phyloP scores from a whole-genome alignment of 768 basidiomycete genomes.

The Lentinula detonsa region DNA sequence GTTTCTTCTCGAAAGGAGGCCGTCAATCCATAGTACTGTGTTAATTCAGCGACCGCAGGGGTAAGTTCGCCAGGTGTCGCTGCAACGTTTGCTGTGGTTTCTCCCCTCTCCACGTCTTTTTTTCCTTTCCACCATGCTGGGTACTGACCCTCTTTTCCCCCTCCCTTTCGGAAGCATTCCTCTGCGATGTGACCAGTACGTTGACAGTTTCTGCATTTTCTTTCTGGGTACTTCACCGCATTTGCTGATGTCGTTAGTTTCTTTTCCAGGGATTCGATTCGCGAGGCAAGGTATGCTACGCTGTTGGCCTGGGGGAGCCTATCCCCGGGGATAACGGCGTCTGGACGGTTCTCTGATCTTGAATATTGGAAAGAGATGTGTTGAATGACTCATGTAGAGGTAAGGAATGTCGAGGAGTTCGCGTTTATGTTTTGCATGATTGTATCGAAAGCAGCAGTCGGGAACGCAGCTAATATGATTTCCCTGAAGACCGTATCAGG shows the following conservation, averaged over 20 bases:
- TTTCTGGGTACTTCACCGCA: not conserved
- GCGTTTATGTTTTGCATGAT: slow-evolving; percentile 1
- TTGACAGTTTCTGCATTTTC: not conserved
- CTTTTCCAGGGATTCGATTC: too few species aligned
- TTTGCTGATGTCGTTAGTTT: too few species aligned
- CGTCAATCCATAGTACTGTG: not conserved
- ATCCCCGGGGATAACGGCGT: not conserved
- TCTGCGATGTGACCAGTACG: not conserved
- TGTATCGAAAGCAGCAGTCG: not conserved
- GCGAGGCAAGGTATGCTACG: not conserved
- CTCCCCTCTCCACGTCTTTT: not conserved
- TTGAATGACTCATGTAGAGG: not conserved
- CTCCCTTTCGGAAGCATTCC: not conserved
- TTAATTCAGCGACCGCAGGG: not conserved
- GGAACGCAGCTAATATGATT: not conserved
- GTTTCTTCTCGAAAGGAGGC: not conserved
- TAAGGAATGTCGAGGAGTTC: not conserved
- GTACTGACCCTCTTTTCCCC: not conserved
- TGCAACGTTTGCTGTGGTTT: not conserved
- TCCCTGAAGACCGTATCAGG: not conserved
- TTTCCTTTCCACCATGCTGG: not conserved
- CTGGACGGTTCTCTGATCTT: not conserved
- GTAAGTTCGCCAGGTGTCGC: too few species aligned
- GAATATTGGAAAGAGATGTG: not conserved
- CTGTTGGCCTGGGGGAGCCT: not conserved